Evolutionary conservation across 352 stramenopile species (phyloP), one percentile per base, ranked within the genome.

Genomic region (Pythium phragmiticola): DNA sequence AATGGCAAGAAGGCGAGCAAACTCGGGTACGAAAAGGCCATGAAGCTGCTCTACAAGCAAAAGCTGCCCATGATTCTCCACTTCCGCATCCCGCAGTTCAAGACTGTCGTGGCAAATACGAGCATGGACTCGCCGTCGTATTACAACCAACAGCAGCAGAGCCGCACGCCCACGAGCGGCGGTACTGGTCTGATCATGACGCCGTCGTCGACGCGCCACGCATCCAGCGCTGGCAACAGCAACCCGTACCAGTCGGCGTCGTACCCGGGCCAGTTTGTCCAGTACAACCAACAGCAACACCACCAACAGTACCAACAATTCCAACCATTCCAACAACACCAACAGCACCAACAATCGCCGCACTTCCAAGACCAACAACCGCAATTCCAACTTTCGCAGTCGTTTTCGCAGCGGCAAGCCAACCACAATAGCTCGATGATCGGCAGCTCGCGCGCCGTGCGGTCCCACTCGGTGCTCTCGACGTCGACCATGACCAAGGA

Each of bases 21-120:
- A 30, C 63, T 90, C 46, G 81, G 80, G n/a, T 92, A 89, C 70
- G 80, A 89, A 50, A 89, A 89, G 63, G 83, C 88, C 21, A 79
- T 92, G 53, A 81, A 80, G 17, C 70, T 84, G 70, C 76, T 92
- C n/a, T 92, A 89, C 66, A 88, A 89, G 65, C 78, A 92, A 68
- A 71, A 74, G 6, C 68, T 92, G 37, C 83, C 83, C 6, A 81
- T 92, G 68, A 75, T 90, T 34, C 62, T 92, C 55, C 83, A 92
- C 76, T 90, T 92, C 59, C 83, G 83, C 60, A 85, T 83, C 49
- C 77, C 77, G 28, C 68, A 76, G 46, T 61, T 67, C 43, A 64
- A 63, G 65, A 68, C 53, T 37, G 13, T 60, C 51, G 28, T 23
- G 28, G n/a, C 45, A 60, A 46, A 62, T 30, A 39, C 34, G 34